Conservation (phyloP, 2,329 filamentous ascomycete genomes). For the Ophiosphaerella narmari region DNA sequence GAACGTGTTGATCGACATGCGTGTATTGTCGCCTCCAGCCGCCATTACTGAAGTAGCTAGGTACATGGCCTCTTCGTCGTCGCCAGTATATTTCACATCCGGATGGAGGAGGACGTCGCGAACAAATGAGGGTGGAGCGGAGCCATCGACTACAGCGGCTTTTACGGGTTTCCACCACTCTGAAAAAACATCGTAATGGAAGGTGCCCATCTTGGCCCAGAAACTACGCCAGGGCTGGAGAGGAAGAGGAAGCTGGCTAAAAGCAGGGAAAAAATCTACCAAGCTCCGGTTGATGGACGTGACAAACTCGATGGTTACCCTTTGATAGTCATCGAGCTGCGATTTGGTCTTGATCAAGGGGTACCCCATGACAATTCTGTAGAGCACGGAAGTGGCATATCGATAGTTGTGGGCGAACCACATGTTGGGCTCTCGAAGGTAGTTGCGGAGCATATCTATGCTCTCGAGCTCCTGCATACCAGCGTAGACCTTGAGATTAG, state of each 20-base stretch:
- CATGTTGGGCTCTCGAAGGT: slow-evolving; percentile 35
- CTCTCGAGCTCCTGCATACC: slow-evolving; percentile 46
- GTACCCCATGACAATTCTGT: slow-evolving; percentile 44
- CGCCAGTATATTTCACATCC: slow-evolving; percentile 35
- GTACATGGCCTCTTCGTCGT: slow-evolving; percentile 49
- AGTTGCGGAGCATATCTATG: slow-evolving; percentile 43
- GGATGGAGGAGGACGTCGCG: slow-evolving; percentile 40
- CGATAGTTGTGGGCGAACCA: slow-evolving; percentile 51
- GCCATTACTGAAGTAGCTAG: slow-evolving; percentile 48
- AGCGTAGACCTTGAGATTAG: slow-evolving; percentile 40
- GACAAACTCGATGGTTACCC: slow-evolving; percentile 44
- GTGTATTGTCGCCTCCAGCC: slow-evolving; percentile 53
- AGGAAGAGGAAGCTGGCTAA: slow-evolving; percentile 34
- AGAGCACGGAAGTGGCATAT: slow-evolving; percentile 48
- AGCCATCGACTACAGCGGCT: slow-evolving; percentile 29
- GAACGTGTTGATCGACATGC: slow-evolving; percentile 44
- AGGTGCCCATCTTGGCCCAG: slow-evolving; percentile 42
- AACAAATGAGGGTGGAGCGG: slow-evolving; percentile 43
- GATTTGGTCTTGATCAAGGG: slow-evolving; percentile 35
- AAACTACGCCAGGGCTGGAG: slow-evolving; percentile 43
- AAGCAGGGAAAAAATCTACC: slow-evolving; percentile 48
- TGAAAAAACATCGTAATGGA: slow-evolving; percentile 41
- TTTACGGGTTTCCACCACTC: slow-evolving; percentile 43
- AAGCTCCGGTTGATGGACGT: slow-evolving; percentile 41
- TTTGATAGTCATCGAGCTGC: slow-evolving; percentile 47